A percentile compares a stretch with the other conserved stretches of the same genome.
These are phyloP conservation scores for Alternaria dauci DNA, from an alignment of 2,329 filamentous ascomycete genomes.

Conservation along the genomic window DNA sequence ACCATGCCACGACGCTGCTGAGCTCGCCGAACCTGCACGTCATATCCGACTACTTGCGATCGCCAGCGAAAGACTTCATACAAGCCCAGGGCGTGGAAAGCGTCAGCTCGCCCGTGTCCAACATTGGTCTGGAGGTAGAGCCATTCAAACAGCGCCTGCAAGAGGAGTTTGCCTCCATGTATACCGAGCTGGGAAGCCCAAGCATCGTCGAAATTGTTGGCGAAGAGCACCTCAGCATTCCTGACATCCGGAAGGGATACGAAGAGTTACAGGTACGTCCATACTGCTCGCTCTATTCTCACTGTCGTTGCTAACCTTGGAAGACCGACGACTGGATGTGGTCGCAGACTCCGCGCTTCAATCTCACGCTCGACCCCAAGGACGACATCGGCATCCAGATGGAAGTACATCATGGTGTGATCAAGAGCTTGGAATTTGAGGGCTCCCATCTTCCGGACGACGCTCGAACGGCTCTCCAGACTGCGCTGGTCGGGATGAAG, in stretches of 20 bases:
- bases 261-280: conserved; percentile 66
- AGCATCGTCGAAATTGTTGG: conserved; percentile 59
- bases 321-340: conserved; percentile 79
- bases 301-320: conserved; percentile 42
- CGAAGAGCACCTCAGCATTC: conserved; percentile 60
- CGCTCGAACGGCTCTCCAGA: conserved; percentile 25
- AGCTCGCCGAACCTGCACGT: conserved; percentile 74
- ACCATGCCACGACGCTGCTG: conserved; percentile 92
- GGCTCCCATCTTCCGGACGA: conserved; percentile 4
- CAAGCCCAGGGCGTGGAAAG: conserved; percentile 88
- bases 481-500: conserved; percentile 48
- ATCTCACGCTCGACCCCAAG: conserved; percentile 63
- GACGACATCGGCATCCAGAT: conserved; percentile 45
- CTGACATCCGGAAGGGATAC: conserved; percentile 68
- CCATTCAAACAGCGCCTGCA: conserved; percentile 58
- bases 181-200: conserved; percentile 57
- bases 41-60: conserved; percentile 75
- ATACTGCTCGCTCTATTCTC: neutral
- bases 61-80: conserved; percentile 80
- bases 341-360: conserved; percentile 85
- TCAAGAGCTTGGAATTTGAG: conserved; percentile 57
- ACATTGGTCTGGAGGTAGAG: conserved; percentile 69
- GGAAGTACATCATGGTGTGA: conserved; percentile 64
- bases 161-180: conserved; percentile 71
- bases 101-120: conserved; percentile 83